A percentile compares a stretch with the other conserved stretches of the same genome.
phyloP scores from a whole-genome alignment of 2,329 filamentous ascomycete genomes.

The Verticillium nubilum region DNA sequence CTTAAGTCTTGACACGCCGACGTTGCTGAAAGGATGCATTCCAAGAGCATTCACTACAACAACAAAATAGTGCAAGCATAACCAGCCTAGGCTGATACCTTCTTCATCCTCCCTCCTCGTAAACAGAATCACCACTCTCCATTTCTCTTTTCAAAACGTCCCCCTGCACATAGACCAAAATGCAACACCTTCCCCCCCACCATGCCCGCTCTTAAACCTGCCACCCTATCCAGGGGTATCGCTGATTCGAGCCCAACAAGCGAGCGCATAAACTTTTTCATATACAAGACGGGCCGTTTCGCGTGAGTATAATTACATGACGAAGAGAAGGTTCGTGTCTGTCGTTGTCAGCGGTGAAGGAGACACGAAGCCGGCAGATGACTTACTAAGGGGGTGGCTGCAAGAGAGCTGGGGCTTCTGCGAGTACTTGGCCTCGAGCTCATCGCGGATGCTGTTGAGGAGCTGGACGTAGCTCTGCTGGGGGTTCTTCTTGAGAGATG shows the following conservation, averaged over 20 bases:
- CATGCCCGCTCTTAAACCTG: not conserved
- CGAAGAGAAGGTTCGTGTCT: slow-evolving; percentile 60
- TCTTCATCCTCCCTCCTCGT: not conserved
- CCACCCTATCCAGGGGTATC: not conserved
- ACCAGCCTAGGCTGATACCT: not conserved
- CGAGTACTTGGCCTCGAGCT: slow-evolving; percentile 78
- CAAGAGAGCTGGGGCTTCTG: slow-evolving; percentile 96
- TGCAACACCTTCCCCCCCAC: not conserved
- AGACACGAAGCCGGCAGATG: not conserved
- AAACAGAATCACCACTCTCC: not conserved
- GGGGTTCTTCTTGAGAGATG: slow-evolving; percentile 82
- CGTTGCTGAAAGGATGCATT: not conserved
- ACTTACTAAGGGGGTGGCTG: slow-evolving; percentile 89
- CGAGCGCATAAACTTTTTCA: not conserved
- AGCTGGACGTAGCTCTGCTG: slow-evolving; percentile 95
- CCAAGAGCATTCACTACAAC: not conserved
- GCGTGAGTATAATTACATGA: slow-evolving; percentile 42
- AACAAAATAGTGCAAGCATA: not conserved
- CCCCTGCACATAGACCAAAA: not conserved
- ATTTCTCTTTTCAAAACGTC: not conserved
- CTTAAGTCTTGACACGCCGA: too few relatives aligned
- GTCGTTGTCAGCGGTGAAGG: not conserved
- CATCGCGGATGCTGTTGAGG: slow-evolving; percentile 89
- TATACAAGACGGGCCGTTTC: not conserved
- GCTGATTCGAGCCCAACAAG: not conserved